These are phyloP conservation scores for Apiotrichum brassicae DNA, from an alignment of 1,284 basidiomycete species.

Conservation along the genomic window DNA sequence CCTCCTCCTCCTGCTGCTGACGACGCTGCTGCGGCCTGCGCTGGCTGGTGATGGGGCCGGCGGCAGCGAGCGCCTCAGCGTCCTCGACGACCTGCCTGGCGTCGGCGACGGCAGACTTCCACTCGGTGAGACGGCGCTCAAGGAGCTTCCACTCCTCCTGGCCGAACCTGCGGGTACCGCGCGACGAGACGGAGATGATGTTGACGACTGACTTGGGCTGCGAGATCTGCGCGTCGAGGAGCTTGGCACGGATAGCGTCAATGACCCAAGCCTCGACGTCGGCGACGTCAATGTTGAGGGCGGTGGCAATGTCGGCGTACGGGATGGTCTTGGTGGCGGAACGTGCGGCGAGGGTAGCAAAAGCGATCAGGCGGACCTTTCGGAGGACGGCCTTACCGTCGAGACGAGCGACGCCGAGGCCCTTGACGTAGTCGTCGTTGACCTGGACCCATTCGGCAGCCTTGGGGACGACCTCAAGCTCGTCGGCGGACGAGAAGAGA, in stretches of 20 bases:
- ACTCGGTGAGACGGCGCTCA: constrained; percentile 68
- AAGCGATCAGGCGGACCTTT: constrained; percentile 74
- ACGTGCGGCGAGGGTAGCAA: constrained; percentile 70
- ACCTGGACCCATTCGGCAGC: constrained; percentile 60
- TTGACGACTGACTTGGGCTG: constrained; percentile 71
- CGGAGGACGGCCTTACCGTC: constrained; percentile 56
- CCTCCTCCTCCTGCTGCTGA: constrained; percentile 19
- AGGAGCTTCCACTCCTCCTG: constrained; percentile 73
- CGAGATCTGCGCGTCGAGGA: constrained; percentile 76
- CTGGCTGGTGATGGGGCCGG: constrained; percentile 23
- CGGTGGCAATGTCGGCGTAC: constrained; percentile 65
- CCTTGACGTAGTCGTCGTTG: constrained; percentile 54
- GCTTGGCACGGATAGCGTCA: constrained; percentile 77
- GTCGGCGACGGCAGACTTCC: constrained; percentile 55
- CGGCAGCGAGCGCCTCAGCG: constrained; percentile 36
- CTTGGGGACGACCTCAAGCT: constrained; percentile 61
- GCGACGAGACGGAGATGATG: constrained; percentile 66
- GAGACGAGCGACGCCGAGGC: constrained; percentile 54
- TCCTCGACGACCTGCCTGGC: constrained; percentile 40
- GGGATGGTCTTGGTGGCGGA: constrained; percentile 68
- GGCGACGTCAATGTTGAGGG: constrained; percentile 59
- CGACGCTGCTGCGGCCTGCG: constrained; percentile 22
- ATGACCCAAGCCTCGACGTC: constrained; percentile 89
- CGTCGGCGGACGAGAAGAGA: constrained; percentile 56
- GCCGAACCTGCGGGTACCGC: constrained; percentile 59